Conservation (phyloP, 495 filamentous ascomycete species). For the Penicillium canescens region DNA sequence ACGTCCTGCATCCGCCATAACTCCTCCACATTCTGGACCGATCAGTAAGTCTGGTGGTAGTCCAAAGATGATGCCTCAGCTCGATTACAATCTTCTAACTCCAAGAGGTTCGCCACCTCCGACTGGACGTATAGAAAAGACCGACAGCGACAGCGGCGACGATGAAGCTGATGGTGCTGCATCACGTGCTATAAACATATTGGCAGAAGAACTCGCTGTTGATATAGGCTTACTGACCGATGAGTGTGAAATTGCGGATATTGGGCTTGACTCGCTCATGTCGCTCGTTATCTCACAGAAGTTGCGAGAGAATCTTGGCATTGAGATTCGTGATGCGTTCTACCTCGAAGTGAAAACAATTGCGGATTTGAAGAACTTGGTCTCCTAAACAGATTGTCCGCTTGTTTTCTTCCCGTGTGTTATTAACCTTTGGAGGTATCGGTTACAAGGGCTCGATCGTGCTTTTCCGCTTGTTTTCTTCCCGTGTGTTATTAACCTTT, state of each 20-base stretch:
- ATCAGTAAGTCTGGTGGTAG: background rate
- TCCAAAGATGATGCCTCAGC: background rate
- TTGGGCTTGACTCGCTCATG: slow-evolving; percentile 54
- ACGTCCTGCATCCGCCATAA: background rate
- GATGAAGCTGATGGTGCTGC: background rate
- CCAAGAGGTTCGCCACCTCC: background rate
- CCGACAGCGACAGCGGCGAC: background rate
- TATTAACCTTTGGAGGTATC: no score
- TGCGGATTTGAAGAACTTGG: background rate
- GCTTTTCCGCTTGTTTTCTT: no score
- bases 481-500: no score
- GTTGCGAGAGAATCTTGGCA: slow-evolving; percentile 34
- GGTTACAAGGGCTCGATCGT: no score
- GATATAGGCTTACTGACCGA: slow-evolving; percentile 29
- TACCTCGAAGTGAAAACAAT: background rate
- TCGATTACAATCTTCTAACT: background rate
- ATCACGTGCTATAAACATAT: slow-evolving; percentile 8
- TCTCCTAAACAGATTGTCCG: no score
- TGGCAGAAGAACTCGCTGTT: slow-evolving; percentile 31
- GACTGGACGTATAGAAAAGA: background rate
- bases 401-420: no score
- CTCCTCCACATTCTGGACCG: background rate
- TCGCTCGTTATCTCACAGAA: slow-evolving; percentile 40
- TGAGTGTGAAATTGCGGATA: slow-evolving; percentile 34
- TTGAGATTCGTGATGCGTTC: slow-evolving; percentile 19